Conservation (phyloP, 148 eudicot genomes). For the Persicaria tinctoria region DNA sequence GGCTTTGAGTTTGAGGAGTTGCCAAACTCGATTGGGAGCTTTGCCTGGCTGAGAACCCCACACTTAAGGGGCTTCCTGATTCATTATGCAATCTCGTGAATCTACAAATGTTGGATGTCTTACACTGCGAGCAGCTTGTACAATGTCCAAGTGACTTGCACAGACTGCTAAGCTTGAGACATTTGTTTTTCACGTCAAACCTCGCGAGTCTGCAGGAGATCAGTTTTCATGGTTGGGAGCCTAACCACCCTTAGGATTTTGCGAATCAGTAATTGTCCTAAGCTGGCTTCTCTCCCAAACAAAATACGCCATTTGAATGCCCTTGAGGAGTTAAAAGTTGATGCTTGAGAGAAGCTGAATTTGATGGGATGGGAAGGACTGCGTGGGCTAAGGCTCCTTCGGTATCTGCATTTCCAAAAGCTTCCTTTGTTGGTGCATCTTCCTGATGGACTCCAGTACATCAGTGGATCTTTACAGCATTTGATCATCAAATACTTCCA, state of each 20-base stretch:
- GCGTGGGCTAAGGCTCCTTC: background rate
- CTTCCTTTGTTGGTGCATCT: background rate
- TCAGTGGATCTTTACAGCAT: background rate
- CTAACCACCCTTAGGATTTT: background rate
- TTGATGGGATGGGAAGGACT: background rate
- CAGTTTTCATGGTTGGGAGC: background rate
- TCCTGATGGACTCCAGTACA: background rate
- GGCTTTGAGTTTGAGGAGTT: too few species aligned
- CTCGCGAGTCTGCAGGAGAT: background rate
- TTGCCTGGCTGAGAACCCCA: too few species aligned
- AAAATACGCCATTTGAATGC: background rate
- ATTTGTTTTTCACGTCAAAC: background rate
- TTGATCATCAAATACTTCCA: background rate
- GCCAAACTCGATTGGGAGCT: too few species aligned
- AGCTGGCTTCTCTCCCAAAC: background rate
- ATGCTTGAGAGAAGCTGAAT: background rate
- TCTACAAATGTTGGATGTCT: too few species aligned
- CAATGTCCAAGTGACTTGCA: too few species aligned
- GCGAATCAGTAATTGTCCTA: background rate
- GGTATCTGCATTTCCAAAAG: background rate
- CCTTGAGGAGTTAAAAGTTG: background rate
- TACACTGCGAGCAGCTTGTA: too few species aligned
- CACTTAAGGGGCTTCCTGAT: too few species aligned
- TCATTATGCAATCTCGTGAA: too few species aligned
- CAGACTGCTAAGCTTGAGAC: too few species aligned